A percentile compares a stretch with the other conserved stretches of the same genome.
Conservation (phyloP, 2,329 filamentous ascomycete genomes). For the Aspergillus neoniger region DNA sequence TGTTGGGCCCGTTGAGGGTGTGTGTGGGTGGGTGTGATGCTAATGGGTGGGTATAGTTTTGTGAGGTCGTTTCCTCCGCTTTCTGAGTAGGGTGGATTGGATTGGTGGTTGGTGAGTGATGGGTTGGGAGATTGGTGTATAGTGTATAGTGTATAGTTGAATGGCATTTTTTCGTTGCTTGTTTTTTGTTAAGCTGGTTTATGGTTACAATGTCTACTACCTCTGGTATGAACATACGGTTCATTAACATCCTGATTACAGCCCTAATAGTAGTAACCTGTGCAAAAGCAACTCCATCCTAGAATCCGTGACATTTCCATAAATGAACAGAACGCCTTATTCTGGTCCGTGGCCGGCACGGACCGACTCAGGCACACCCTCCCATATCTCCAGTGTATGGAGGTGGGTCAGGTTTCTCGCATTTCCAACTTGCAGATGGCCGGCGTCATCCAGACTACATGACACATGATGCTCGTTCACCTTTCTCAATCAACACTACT, state of each 20-base stretch:
- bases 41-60: slow-evolving; percentile 34
- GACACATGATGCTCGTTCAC: background rate
- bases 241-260: background rate
- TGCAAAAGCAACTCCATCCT: background rate
- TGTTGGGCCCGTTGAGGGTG: background rate
- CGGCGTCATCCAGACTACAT: no score
- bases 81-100: slow-evolving; percentile 35
- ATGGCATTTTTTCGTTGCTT: no score
- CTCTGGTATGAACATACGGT: background rate
- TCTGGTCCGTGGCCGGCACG: background rate
- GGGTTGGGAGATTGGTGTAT: background rate
- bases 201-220: no score
- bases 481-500: background rate
- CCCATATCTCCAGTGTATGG: background rate
- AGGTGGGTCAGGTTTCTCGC: background rate
- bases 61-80: slow-evolving; percentile 43
- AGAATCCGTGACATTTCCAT: slow-evolving; percentile 4
- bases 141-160: background rate
- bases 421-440: slow-evolving; percentile 3
- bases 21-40: background rate
- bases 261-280: background rate
- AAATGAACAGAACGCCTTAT: background rate
- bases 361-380: background rate
- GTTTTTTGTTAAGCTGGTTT: no score
- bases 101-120: slow-evolving; percentile 7